phyloP scores from a whole-genome alignment of 768 basidiomycete genomes.

The Coprinellus micaceus region DNA sequence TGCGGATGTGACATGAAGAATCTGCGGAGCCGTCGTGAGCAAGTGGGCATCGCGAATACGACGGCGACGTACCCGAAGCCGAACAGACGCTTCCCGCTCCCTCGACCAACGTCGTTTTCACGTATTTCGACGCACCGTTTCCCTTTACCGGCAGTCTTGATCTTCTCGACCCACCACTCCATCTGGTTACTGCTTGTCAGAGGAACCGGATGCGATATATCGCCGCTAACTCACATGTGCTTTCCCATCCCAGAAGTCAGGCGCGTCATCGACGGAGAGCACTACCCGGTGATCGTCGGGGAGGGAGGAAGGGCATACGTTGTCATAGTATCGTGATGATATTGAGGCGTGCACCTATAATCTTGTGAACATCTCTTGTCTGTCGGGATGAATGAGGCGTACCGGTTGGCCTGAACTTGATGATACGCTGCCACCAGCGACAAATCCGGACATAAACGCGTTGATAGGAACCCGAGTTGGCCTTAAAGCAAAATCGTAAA shows the following conservation, averaged over 20 bases:
- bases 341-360: slow-evolving; percentile 25
- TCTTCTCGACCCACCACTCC: slow-evolving; percentile 45
- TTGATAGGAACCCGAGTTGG: slow-evolving; percentile 53
- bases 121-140: slow-evolving; percentile 29
- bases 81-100: slow-evolving; percentile 34
- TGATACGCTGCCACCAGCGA: slow-evolving; percentile 41
- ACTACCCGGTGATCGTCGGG: slow-evolving; percentile 21
- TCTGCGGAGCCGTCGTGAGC: slow-evolving; percentile 23
- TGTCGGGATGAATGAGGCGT: too few relatives aligned
- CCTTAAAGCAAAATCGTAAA: slow-evolving; percentile 52
- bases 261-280: slow-evolving; percentile 24
- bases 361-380: too few relatives aligned
- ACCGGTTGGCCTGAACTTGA: background rate
- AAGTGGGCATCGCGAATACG: background rate
- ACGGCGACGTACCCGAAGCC: slow-evolving; percentile 41
- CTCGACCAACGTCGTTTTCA: slow-evolving; percentile 40
- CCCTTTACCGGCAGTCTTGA: slow-evolving; percentile 28
- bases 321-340: slow-evolving; percentile 46
- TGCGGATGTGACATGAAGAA: slow-evolving; percentile 40
- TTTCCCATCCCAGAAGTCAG: background rate
- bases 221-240: background rate
- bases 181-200: background rate
- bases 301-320: slow-evolving; percentile 37
- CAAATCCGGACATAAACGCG: slow-evolving; percentile 54
- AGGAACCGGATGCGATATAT: background rate